Evolutionary conservation across 371 early-diverging fungal species (phyloP), one percentile per base, ranked within the genome.

Genomic region (Sporodiniella umbellata): DNA sequence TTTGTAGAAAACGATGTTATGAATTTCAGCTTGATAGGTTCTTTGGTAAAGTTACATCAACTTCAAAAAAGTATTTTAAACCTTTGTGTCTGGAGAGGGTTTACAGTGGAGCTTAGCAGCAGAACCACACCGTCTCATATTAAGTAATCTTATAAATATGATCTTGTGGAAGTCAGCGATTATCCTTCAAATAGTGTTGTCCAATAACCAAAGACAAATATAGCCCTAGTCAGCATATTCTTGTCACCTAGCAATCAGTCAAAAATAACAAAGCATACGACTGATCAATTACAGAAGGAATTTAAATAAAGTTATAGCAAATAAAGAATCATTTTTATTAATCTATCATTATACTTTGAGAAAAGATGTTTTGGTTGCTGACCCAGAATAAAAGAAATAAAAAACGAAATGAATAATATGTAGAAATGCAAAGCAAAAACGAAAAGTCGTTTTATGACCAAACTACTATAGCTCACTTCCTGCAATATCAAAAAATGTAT

Each of bases 241-340:
- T 49, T 56, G 19, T 35, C 48, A 30, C 45, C 50, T 37, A 56
- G 45, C 39, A 50, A 56, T 45, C 47, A 47, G 21, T 54, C 54
- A 47, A 54, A 54, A 33, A 54, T 40, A 47, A 46, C 47, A 6
- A 54, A 54, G 47, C 10, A 17, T 50, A 47, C 33, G 0, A 46
- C 23, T 47, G 47, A 42, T 54, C 42, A 47, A 40, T 47, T 12
- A 46, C 33, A 46, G 31, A 39, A 15, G 31, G 46, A 46, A 53
- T 2, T 8, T 15, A 37, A 7, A 30, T 30, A 30, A 30, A 30
- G 5, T 7, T 30, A 30, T 30, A 30, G 11, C 30, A 30, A 30
- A 30, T 30, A 46, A 33, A 33, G 46, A 46, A 46, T 46, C 21
- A 46, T 46, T 46, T 46, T 19, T 46, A 46, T 31, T 33, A 22